Evolutionary conservation across 805 yeast species (phyloP).

Genomic region (Candida peoriensis): DNA sequence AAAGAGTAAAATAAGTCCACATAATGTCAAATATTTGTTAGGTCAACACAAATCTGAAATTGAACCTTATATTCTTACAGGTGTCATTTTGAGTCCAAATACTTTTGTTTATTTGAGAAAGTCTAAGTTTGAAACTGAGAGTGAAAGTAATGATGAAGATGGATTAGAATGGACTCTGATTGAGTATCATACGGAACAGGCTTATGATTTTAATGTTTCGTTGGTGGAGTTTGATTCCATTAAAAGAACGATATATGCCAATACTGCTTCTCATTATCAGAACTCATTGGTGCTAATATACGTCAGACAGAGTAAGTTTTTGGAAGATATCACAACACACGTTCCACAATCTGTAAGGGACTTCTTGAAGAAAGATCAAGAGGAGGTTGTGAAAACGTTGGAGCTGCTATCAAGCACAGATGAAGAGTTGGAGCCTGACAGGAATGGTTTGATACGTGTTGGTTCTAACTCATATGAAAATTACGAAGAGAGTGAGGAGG

Average conservation of each 20-base stretch:
- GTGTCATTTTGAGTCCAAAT: constrained; percentile 29
- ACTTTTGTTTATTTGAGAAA: constrained; percentile 28
- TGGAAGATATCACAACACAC: constrained; percentile 3
- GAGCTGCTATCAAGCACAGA: constrained; percentile 18
- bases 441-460: too few relatives aligned
- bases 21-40: constrained; percentile 25
- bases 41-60: constrained; percentile 15
- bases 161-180: constrained; percentile 27
- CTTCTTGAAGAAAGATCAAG: constrained; percentile 28
- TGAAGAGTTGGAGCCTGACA: constrained; percentile 6
- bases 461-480: neutral
- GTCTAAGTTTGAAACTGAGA: neutral
- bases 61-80: constrained; percentile 36
- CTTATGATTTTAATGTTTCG: constrained; percentile 21
- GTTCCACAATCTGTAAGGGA: constrained; percentile 23
- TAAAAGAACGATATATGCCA: constrained; percentile 13
- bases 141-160: constrained; percentile 6
- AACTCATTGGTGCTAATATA: constrained; percentile 30
- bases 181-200: constrained; percentile 23
- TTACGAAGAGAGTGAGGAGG: neutral
- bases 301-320: constrained; percentile 26
- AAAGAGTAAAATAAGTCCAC: constrained; percentile 16
- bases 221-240: constrained; percentile 24
- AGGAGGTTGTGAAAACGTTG: constrained; percentile 16
- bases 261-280: constrained; percentile 23